Conservation (phyloP, 2,329 filamentous ascomycete genomes). For the Fusarium dimerum region DNA sequence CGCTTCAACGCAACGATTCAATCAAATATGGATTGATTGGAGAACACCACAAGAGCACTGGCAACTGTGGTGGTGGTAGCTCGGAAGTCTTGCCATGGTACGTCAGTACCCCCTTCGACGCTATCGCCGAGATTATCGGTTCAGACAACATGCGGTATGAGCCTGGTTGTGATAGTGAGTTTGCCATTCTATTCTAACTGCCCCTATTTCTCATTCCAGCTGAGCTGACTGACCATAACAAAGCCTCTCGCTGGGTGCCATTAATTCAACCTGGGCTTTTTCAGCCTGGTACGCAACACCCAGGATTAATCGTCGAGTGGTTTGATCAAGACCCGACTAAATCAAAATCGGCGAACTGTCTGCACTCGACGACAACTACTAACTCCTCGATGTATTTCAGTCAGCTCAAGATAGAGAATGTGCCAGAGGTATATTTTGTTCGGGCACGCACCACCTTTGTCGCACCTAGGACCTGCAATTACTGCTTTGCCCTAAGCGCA, state of each 20-base stretch:
- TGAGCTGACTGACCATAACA: background rate
- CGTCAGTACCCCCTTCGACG: conserved; percentile 31
- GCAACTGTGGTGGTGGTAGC: conserved; percentile 33
- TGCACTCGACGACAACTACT: background rate
- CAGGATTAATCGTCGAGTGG: background rate
- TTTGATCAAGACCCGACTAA: background rate
- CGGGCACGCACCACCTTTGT: too few relatives aligned
- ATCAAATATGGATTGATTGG: conserved; percentile 32
- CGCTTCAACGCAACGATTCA: conserved; percentile 34
- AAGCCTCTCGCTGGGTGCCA: conserved; percentile 1
- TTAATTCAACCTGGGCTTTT: background rate
- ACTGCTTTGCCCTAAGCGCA: conserved; percentile 9
- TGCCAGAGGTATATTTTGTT: too few relatives aligned
- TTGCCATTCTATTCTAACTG: background rate
- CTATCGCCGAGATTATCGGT: conserved; percentile 20
- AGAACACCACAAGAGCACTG: conserved; percentile 36
- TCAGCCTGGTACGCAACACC: background rate
- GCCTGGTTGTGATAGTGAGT: conserved; percentile 3
- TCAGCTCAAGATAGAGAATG: background rate
- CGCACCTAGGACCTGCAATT: too few relatives aligned
- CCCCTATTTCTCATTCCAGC: too few relatives aligned
- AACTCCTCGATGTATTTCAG: conserved; percentile 7
- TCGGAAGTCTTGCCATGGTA: conserved; percentile 32
- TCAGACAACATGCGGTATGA: conserved; percentile 5
- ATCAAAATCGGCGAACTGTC: background rate